Conservation (phyloP, 1,139 yeast species). For the Geotrichum klebahnii region DNA sequence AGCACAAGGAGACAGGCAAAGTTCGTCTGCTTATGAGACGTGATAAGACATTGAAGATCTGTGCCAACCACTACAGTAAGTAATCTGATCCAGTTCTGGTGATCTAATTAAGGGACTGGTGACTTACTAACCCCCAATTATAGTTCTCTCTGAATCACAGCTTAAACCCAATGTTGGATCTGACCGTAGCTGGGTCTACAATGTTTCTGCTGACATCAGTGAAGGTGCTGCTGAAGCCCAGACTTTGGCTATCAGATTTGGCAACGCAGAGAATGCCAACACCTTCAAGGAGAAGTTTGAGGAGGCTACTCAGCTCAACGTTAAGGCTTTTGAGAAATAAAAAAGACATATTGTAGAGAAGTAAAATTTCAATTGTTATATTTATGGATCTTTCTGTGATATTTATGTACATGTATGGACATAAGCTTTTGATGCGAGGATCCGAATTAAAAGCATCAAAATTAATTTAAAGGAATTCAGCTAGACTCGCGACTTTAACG, state of each 20-base stretch:
- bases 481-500: too few relatives aligned
- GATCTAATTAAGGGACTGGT: too few relatives aligned
- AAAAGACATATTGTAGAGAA: too few relatives aligned
- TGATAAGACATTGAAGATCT: constrained; percentile 94
- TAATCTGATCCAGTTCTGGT: too few relatives aligned
- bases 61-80: constrained; percentile 82
- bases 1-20: constrained; percentile 77
- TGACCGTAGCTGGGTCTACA: constrained; percentile 97
- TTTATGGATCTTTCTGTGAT: too few relatives aligned
- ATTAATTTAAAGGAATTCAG: too few relatives aligned
- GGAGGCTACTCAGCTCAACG: constrained; percentile 67
- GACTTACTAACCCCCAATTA: too few relatives aligned
- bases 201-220: constrained; percentile 87
- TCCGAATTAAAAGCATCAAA: too few relatives aligned
- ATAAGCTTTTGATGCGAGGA: too few relatives aligned
- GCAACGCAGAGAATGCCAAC: constrained; percentile 95
- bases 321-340: constrained; percentile 37
- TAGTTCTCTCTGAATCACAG: constrained; percentile 69
- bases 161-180: constrained; percentile 93
- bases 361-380: too few relatives aligned
- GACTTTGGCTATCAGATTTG: constrained; percentile 95
- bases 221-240: constrained; percentile 96
- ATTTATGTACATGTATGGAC: too few relatives aligned
- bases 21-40: constrained; percentile 95
- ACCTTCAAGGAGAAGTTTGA: constrained; percentile 90